Evolutionary conservation across 1,284 basidiomycete species (phyloP).

Genomic region (Trichosporon ovoides): DNA sequence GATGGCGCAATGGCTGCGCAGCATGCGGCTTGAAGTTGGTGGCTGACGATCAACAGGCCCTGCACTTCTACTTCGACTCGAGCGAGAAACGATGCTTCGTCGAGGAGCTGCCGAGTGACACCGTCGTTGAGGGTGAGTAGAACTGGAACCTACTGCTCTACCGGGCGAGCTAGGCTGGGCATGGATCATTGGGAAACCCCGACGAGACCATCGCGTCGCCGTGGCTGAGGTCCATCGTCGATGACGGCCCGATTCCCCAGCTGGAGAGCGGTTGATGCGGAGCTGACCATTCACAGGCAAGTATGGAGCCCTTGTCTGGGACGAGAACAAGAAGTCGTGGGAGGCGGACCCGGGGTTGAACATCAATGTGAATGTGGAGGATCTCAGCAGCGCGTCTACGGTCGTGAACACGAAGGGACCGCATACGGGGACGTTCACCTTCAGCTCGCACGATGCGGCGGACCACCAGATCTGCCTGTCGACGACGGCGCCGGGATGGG

Average conservation of each 20-base stretch:
- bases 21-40: too few species aligned
- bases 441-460: constrained; percentile 91
- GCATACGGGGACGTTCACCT: constrained; percentile 86
- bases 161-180: too few species aligned
- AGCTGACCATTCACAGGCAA: constrained; percentile 62
- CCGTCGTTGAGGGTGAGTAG: constrained; percentile 81
- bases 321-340: constrained; percentile 66
- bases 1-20: too few species aligned
- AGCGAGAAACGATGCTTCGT: constrained; percentile 90
- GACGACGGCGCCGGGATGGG: constrained; percentile 78
- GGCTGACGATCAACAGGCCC: constrained; percentile 51
- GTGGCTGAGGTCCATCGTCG: too few species aligned
- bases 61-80: constrained; percentile 90
- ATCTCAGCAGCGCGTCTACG: constrained; percentile 29
- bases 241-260: too few species aligned
- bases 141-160: not conserved
- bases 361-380: constrained; percentile 80
- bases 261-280: too few species aligned
- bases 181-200: too few species aligned
- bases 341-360: constrained; percentile 70
- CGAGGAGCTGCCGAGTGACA: constrained; percentile 94
- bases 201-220: too few species aligned
- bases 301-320: constrained; percentile 88
- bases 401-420: constrained; percentile 86
- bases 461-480: constrained; percentile 96